A percentile compares a stretch with the other conserved stretches of the same genome.
These are phyloP conservation scores for Dendrobium officinale DNA, from an alignment of 106 monocot genomes.

Conservation along the genomic window DNA sequence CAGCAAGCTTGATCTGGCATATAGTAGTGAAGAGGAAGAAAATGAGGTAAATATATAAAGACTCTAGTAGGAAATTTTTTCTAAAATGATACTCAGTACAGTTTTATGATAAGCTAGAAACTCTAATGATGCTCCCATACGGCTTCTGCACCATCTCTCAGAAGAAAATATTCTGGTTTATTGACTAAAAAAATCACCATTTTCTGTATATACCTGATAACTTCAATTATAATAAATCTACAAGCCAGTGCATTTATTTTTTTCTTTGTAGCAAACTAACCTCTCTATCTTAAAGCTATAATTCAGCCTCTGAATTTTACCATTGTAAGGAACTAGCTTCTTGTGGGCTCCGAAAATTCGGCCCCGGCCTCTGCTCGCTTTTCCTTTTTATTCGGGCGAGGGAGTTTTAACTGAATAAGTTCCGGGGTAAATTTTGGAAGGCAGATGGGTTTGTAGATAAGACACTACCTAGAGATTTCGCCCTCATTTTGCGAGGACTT, in stretches of 20 bases:
- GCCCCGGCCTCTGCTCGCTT: too few relatives aligned
- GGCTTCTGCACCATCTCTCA: neutral
- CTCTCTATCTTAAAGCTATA: too few relatives aligned
- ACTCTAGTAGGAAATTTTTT: neutral
- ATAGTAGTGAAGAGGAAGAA: conserved; percentile 65
- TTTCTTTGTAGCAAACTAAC: too few relatives aligned
- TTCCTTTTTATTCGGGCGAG: too few relatives aligned
- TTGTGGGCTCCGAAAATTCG: too few relatives aligned
- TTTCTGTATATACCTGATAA: neutral
- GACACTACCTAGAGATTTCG: too few relatives aligned
- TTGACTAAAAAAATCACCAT: neutral
- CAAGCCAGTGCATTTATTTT: neutral
- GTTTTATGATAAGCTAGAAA: neutral
- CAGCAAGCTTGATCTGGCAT: conserved; percentile 58
- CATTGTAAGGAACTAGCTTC: too few relatives aligned
- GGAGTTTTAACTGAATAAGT: too few relatives aligned
- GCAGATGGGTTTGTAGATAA: too few relatives aligned
- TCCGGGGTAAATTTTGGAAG: too few relatives aligned
- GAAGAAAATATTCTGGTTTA: neutral
- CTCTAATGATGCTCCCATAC: neutral
- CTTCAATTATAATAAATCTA: neutral
- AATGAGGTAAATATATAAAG: conserved; percentile 40
- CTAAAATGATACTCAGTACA: neutral
- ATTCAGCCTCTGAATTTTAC: too few relatives aligned
- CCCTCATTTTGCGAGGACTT: too few relatives aligned